Evolutionary conservation across 2,329 filamentous ascomycete species (phyloP).

Genomic region (Aspergillus nomiae): DNA sequence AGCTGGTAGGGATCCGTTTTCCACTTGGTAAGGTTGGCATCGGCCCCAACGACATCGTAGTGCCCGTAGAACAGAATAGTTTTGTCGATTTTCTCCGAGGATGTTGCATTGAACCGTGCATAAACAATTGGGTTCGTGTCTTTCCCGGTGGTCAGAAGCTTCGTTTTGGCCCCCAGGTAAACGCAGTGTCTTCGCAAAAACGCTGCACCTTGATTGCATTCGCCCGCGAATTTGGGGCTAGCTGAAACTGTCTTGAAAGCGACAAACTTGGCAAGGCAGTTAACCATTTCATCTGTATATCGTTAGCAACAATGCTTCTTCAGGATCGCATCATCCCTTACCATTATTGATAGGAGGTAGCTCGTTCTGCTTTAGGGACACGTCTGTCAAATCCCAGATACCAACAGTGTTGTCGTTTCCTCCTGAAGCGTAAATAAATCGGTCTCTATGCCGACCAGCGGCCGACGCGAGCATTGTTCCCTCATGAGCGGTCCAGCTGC

Average conservation of each 20-base stretch:
- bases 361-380: constrained; percentile 48
- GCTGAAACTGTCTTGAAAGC: constrained; percentile 91
- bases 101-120: constrained; percentile 80
- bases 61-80: constrained; percentile 96
- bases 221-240: constrained; percentile 79
- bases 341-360: constrained; percentile 59
- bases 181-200: constrained; percentile 90
- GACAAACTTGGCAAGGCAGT: constrained; percentile 80
- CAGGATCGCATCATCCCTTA: constrained; percentile 27
- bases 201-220: constrained; percentile 89
- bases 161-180: constrained; percentile 83
- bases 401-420: constrained; percentile 89
- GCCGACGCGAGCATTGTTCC: constrained; percentile 87
- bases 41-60: constrained; percentile 93
- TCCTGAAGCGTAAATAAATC: constrained; percentile 88
- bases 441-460: constrained; percentile 67
- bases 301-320: constrained; percentile 13
- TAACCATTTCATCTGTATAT: constrained; percentile 60
- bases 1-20: constrained; percentile 85
- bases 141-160: constrained; percentile 82
- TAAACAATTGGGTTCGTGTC: constrained; percentile 89
- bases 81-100: constrained; percentile 67
- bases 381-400: constrained; percentile 77
- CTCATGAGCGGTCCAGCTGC: constrained; percentile 78
- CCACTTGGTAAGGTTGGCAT: constrained; percentile 82